Evolutionary conservation across 2,329 filamentous ascomycete genomes (phyloP).

Genomic region (Cladosporium velox): DNA sequence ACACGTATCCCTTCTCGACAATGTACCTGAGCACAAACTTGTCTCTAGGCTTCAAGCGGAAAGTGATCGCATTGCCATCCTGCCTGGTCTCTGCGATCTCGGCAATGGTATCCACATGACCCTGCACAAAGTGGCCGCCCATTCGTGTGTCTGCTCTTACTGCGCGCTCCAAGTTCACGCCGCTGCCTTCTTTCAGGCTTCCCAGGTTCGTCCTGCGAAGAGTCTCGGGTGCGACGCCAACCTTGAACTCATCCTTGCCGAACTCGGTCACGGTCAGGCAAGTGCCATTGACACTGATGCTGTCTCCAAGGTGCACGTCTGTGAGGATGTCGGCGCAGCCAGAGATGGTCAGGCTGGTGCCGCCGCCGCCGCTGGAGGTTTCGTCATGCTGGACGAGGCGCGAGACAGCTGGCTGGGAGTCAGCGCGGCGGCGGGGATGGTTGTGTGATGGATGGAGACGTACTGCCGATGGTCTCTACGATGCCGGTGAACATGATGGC

Average conservation of each 20-base stretch:
- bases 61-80: conserved; percentile 88
- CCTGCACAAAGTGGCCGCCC: conserved; percentile 98
- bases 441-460: conserved; percentile 40
- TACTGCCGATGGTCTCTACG: conserved; percentile 90
- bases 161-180: conserved; percentile 91
- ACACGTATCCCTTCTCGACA: conserved; percentile 94
- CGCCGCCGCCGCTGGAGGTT: conserved; percentile 68
- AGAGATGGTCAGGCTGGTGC: conserved; percentile 86
- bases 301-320: conserved; percentile 86
- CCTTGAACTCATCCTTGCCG: conserved; percentile 68
- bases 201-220: conserved; percentile 95
- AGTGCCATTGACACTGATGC: conserved; percentile 92
- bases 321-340: conserved; percentile 73
- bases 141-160: conserved; percentile 90
- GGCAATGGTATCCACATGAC: conserved; percentile 90
- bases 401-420: conserved; percentile 67
- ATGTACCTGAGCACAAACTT: conserved; percentile 76
- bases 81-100: conserved; percentile 69
- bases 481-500: conserved; percentile 89
- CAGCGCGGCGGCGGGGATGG: conserved; percentile 39
- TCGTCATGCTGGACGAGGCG: conserved; percentile 77
- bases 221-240: conserved; percentile 93
- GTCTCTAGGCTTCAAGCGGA: conserved; percentile 75
- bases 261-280: conserved; percentile 90
- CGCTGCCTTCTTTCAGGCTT: conserved; percentile 62